phyloP scores from a whole-genome alignment of 768 basidiomycete species.

The Termitomyces sp. region DNA sequence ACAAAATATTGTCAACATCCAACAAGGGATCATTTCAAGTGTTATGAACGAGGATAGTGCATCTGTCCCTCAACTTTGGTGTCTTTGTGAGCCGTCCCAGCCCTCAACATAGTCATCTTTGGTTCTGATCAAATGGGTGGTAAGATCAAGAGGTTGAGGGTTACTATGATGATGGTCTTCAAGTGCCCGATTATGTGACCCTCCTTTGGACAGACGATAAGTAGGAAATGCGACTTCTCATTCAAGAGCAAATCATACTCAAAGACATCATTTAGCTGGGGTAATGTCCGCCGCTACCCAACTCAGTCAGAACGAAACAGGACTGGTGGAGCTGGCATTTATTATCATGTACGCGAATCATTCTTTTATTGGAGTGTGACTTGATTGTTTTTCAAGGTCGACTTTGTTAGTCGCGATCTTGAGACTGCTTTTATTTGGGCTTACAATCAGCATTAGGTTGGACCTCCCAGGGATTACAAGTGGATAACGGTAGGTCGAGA shows the following conservation, averaged over 20 bases:
- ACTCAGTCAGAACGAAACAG: constrained; percentile 46
- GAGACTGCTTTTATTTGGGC: not conserved
- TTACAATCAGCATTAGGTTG: constrained; percentile 36
- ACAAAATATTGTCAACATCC: constrained; percentile 52
- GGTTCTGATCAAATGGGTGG: not conserved
- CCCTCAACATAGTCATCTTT: not conserved
- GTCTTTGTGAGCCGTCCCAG: constrained; percentile 36
- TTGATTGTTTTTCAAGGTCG: constrained; percentile 27
- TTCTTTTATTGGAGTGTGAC: not conserved
- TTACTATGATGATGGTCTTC: constrained; percentile 58
- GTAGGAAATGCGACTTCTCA: constrained; percentile 20
- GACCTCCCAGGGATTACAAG: constrained; percentile 61
- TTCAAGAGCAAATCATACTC: not conserved
- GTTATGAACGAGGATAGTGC: constrained; percentile 42
- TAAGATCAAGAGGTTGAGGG: constrained; percentile 57
- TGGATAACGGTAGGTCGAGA: constrained; percentile 50
- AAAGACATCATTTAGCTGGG: constrained; percentile 40
- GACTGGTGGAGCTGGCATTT: constrained; percentile 64
- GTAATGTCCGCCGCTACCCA: constrained; percentile 63
- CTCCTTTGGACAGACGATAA: constrained; percentile 73
- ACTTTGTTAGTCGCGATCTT: constrained; percentile 30
- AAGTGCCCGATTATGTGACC: constrained; percentile 55
- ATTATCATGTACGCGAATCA: constrained; percentile 47
- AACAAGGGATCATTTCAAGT: constrained; percentile 48
- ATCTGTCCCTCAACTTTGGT: constrained; percentile 61